Conservation (phyloP, 2,329 filamentous ascomycete species). For the Exophiala spinifera region DNA sequence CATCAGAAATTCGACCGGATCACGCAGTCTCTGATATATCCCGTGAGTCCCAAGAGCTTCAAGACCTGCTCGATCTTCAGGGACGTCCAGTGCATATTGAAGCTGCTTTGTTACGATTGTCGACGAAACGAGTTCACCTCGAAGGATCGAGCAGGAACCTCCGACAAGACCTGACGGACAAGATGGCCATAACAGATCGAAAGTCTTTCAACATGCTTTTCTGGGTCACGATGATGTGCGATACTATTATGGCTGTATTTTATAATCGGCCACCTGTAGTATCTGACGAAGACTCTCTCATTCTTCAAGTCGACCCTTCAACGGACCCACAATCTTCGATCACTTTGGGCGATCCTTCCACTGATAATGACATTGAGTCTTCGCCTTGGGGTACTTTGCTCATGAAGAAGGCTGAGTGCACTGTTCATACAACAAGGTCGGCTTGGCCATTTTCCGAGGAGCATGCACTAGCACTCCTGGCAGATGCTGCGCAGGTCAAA, state of each 20-base stretch:
- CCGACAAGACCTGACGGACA: neutral
- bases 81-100: constrained; percentile 5
- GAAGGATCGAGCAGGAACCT: neutral
- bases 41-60: constrained; percentile 2
- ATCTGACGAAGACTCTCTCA: constrained; percentile 39
- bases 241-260: constrained; percentile 56
- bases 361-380: neutral
- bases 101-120: constrained; percentile 5
- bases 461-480: constrained; percentile 49
- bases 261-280: constrained; percentile 43
- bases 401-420: constrained; percentile 35
- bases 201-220: constrained; percentile 54
- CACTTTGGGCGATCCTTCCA: neutral
- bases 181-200: constrained; percentile 29
- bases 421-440: neutral
- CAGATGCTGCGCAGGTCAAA: constrained; percentile 56
- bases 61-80: constrained; percentile 3
- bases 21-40: neutral
- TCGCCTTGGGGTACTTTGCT: constrained; percentile 11
- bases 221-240: constrained; percentile 61
- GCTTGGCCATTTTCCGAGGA: constrained; percentile 52
- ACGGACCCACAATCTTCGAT: neutral
- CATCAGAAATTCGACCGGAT: neutral
- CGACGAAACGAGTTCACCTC: constrained; percentile 5
- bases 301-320: neutral